Percentiles rank a stretch among this genome's conserved stretches.
Evolutionary conservation across 2,329 filamentous ascomycete species (phyloP).

Genomic region (Pseudogymnoascus sp.): DNA sequence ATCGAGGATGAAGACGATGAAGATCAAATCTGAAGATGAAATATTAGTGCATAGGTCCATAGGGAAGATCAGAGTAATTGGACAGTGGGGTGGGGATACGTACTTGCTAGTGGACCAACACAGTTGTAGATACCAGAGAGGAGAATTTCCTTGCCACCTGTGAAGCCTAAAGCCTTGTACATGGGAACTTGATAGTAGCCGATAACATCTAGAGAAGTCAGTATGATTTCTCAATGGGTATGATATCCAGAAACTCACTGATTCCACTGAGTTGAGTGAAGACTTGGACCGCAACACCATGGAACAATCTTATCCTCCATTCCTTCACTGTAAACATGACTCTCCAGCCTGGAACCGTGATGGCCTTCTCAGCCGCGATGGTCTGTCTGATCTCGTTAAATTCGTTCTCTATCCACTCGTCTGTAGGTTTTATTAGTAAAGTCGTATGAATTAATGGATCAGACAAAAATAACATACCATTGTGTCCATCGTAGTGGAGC

Average conservation of each 20-base stretch:
- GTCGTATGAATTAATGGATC: not conserved
- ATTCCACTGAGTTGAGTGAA: slow-evolving; percentile 61
- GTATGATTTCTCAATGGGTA: not conserved
- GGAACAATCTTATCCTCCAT: slow-evolving; percentile 56
- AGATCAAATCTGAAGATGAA: slow-evolving; percentile 42
- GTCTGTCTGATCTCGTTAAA: slow-evolving; percentile 55
- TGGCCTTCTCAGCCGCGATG: slow-evolving; percentile 51
- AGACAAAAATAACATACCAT: slow-evolving; percentile 22
- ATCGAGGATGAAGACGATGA: slow-evolving; percentile 52
- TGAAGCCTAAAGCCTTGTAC: slow-evolving; percentile 51
- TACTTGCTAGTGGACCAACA: slow-evolving; percentile 42
- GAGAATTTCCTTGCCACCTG: slow-evolving; percentile 45
- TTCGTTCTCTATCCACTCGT: slow-evolving; percentile 53
- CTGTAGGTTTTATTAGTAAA: slow-evolving; percentile 21
- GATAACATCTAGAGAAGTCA: slow-evolving; percentile 43
- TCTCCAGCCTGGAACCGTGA: slow-evolving; percentile 46
- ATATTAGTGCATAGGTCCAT: slow-evolving; percentile 3
- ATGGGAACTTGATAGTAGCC: slow-evolving; percentile 57
- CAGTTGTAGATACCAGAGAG: slow-evolving; percentile 56
- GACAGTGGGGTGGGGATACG: slow-evolving; percentile 28
- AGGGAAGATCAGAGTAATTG: not conserved
- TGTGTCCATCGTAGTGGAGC: slow-evolving; percentile 46
- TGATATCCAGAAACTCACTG: slow-evolving; percentile 28
- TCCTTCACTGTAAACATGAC: slow-evolving; percentile 52
- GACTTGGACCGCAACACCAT: slow-evolving; percentile 56